Evolutionary conservation across 23 red algal species (phyloP).

Genomic region (Gracilaria domingensis): DNA sequence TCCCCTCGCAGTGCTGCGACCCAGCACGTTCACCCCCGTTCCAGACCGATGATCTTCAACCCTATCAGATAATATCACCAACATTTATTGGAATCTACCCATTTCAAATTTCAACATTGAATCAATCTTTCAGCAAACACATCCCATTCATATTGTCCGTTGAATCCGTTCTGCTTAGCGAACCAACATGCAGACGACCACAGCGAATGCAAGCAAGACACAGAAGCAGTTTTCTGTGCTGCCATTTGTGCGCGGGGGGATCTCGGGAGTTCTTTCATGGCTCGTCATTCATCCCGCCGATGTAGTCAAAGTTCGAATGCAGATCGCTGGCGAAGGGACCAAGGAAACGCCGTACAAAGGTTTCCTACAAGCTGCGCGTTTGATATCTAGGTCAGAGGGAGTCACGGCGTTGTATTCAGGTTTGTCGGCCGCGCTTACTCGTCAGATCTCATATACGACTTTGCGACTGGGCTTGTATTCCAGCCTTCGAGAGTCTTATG

Average conservation of each 20-base stretch:
- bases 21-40: no score
- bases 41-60: no score
- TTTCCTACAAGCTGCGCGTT: conserved; percentile 42
- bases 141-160: neutral
- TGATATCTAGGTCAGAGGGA: conserved; percentile 70
- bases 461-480: conserved; percentile 81
- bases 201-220: neutral
- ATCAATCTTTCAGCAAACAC: neutral
- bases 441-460: conserved; percentile 90
- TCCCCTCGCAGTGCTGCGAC: no score
- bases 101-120: no score
- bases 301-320: conserved; percentile 76
- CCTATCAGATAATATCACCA: no score
- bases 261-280: conserved; percentile 69
- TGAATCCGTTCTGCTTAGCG: neutral
- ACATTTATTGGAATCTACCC: no score
- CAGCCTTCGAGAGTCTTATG: conserved; percentile 60
- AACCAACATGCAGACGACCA: neutral
- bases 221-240: neutral
- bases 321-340: conserved; percentile 45
- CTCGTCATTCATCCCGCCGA: conserved; percentile 82
- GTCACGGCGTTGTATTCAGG: conserved; percentile 80
- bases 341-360: conserved; percentile 46
- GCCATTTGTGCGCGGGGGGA: conserved; percentile 68
- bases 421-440: conserved; percentile 80